Base-by-base conservation (phyloP, 768 basidiomycete species). In the Pleurotus djamor region DNA sequence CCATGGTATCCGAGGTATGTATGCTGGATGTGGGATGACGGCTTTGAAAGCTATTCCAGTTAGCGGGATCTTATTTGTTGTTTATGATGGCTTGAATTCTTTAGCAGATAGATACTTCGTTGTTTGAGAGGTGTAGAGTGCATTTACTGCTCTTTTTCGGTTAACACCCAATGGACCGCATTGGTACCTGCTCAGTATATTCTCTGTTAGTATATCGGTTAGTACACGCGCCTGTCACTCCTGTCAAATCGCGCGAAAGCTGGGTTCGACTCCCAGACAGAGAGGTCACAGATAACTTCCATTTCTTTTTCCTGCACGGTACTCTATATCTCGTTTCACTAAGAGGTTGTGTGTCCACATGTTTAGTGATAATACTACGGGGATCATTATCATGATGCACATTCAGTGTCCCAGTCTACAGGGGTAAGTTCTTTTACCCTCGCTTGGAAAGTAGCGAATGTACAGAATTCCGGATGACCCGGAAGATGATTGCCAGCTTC, bases 21-120 rank as follows among this genome's bases (percentile, higher is more conserved):
- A 98, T 73, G 90, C 92, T 28, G 96, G 96, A 0, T 94, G 92
- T 68, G 95, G 94, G 9, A 86, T 98, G 69, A 98, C 96, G 0
- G 87, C 93, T 14, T 83, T 87, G 45, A 79, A 94, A 59, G 86
- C 89, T 5, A 86, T 95, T 57, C 94, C 94, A 7, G 94, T 91
- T 68, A 94, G 91, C 68, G 96, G 92, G 4, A 81, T 98, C 58
- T 94, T 98, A 57, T 98, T 98, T 70, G 75, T 93, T 64, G 91
- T 98, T 54, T 98, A 95, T 65, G 93, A 96, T 68, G 89, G 86
- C 35, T 74, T 96, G 58, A 74, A 74, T 36, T 71, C 76, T 3
- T 76, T 74, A 69, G 71, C 66, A 72, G 74, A 56, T 79, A 72
- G 65, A 60, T 34, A 37, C 34, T 41, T 41, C 10, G 54, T 33